These are phyloP conservation scores for Aristolochia californica DNA, from an alignment of 164 flowering plant species.

Conservation along the genomic window DNA sequence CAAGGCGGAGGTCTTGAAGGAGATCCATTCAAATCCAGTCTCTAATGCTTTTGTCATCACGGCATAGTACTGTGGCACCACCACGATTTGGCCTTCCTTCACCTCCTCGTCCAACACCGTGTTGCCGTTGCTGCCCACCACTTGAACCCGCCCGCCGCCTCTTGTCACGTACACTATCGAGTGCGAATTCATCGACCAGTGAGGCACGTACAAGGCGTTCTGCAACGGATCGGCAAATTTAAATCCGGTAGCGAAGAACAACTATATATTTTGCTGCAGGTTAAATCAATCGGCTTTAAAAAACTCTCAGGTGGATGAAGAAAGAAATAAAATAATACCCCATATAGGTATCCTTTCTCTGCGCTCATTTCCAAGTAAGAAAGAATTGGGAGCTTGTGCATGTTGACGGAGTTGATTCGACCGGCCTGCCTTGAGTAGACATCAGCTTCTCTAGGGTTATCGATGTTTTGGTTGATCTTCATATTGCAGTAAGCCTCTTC, in stretches of 20 bases:
- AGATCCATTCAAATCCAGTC: conserved; percentile 26
- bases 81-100: conserved; percentile 22
- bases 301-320: too few relatives aligned
- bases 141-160: conserved; percentile 28
- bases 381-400: conserved; percentile 32
- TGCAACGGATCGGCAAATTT: conserved; percentile 5
- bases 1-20: conserved; percentile 24
- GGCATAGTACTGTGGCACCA: conserved; percentile 31
- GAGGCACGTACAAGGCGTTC: conserved; percentile 29
- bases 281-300: too few relatives aligned
- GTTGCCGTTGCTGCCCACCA: conserved; percentile 21
- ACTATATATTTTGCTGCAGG: too few relatives aligned
- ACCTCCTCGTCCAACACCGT: conserved; percentile 23
- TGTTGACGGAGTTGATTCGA: conserved; percentile 18
- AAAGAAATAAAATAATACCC: too few relatives aligned
- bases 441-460: conserved; percentile 15
- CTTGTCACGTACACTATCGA: conserved; percentile 19
- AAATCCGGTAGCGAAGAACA: too few relatives aligned
- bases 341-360: conserved; percentile 27
- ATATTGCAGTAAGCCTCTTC: conserved; percentile 33
- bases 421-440: conserved; percentile 23
- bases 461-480: conserved; percentile 20
- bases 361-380: conserved; percentile 28
- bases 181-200: conserved; percentile 29
- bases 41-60: conserved; percentile 16